Percentiles rank a stretch among this genome's conserved stretches.
Evolutionary conservation across 148 eudicot species (phyloP).

Genomic region (Vaccinium darrowii): DNA sequence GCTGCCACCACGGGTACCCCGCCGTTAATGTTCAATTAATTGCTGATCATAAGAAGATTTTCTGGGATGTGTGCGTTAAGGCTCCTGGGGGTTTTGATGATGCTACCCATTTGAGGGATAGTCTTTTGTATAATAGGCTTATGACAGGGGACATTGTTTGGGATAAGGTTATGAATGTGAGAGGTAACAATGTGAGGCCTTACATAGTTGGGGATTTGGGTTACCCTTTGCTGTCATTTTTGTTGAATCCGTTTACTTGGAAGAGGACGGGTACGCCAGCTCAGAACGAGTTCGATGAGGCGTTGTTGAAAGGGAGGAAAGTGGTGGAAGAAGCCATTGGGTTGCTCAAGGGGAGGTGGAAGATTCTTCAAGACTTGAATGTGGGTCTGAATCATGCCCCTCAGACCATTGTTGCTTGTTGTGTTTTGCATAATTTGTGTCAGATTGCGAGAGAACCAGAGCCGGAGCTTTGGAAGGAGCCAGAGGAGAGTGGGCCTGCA

Average conservation of each 20-base stretch:
- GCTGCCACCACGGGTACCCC: conserved; percentile 46
- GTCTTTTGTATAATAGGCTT: conserved; percentile 70
- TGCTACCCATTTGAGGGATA: conserved; percentile 82
- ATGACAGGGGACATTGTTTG: conserved; percentile 81
- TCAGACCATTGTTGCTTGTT: conserved; percentile 94
- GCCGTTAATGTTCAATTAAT: conserved; percentile 82
- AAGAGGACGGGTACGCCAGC: conserved; percentile 55
- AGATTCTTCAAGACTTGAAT: conserved; percentile 81
- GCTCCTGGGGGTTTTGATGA: conserved; percentile 85
- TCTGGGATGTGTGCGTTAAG: conserved; percentile 97
- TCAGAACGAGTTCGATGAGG: conserved; percentile 71
- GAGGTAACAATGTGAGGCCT: conserved; percentile 83
- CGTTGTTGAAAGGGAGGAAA: conserved; percentile 73
- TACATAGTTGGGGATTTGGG: conserved; percentile 84
- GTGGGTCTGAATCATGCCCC: conserved; percentile 93
- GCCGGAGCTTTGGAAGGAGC: conserved; percentile 77
- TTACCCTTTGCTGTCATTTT: conserved; percentile 78
- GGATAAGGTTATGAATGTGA: conserved; percentile 76
- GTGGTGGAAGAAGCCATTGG: conserved; percentile 82
- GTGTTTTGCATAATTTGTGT: conserved; percentile 94
- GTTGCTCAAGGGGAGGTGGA: conserved; percentile 89
- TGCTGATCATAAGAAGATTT: conserved; percentile 86
- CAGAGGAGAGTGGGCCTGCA: conserved; percentile 62
- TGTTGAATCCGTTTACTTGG: conserved; percentile 70
- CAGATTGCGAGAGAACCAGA: conserved; percentile 98